These are phyloP conservation scores for Yueomyces sp. DNA, from an alignment of 1,139 yeast species.

Conservation along the genomic window DNA sequence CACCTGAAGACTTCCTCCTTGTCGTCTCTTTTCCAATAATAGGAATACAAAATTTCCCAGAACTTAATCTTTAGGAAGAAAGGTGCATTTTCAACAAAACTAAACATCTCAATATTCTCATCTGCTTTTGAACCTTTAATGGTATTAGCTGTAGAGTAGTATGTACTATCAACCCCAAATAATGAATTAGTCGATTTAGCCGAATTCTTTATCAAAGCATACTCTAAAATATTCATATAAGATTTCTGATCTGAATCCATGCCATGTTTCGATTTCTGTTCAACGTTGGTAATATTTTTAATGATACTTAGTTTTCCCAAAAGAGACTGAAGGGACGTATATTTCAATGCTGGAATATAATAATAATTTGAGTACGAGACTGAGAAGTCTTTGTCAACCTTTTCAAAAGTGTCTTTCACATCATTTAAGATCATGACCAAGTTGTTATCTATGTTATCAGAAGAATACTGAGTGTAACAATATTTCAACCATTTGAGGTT, in stretches of 20 bases:
- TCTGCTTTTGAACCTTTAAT: slow-evolving; percentile 4
- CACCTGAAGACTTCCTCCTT: slow-evolving; percentile 37
- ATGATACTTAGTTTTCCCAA: slow-evolving; percentile 29
- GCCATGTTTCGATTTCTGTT: slow-evolving; percentile 23
- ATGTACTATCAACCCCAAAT: not conserved
- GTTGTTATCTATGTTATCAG: slow-evolving; percentile 19
- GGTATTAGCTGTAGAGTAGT: not conserved
- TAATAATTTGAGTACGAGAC: slow-evolving; percentile 35
- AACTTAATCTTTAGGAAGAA: slow-evolving; percentile 55
- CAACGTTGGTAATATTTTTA: slow-evolving; percentile 25
- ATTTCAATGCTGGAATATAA: slow-evolving; percentile 46
- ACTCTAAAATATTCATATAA: slow-evolving; percentile 42
- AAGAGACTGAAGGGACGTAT: slow-evolving; percentile 42
- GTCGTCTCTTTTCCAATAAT: slow-evolving; percentile 36
- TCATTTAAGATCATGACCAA: slow-evolving; percentile 17
- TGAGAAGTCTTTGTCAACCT: slow-evolving; percentile 4
- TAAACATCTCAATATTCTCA: slow-evolving; percentile 39
- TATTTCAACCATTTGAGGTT: slow-evolving; percentile 33
- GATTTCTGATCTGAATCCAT: slow-evolving; percentile 23
- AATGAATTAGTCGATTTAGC: not conserved
- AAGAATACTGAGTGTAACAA: slow-evolving; percentile 26
- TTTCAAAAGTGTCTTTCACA: slow-evolving; percentile 18
- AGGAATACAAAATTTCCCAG: slow-evolving; percentile 64
- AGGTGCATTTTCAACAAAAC: slow-evolving; percentile 51
- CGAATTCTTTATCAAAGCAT: slow-evolving; percentile 29